Evolutionary conservation across 129 eudicot genomes (phyloP).

Genomic region (Daucus carota): DH1_v3.0 NC_030389.2:33447501-33448000

Average conservation of each 20-base stretch:
- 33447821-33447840: slow-evolving; percentile 1
- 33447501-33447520: neutral
- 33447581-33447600: neutral
- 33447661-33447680: neutral
- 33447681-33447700: neutral
- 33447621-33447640: neutral
- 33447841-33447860: neutral
- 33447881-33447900: neutral
- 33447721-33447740: slow-evolving; percentile 2
- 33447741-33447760: neutral
- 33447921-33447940: neutral
- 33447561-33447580: neutral
- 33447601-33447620: neutral
- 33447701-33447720: neutral
- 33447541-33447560: neutral
- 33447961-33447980: slow-evolving; percentile 19
- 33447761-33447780: neutral
- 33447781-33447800: neutral
- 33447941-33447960: slow-evolving; percentile 3
- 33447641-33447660: neutral
- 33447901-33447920: neutral
- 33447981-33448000: neutral
- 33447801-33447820: slow-evolving; percentile 5
- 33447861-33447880: neutral
- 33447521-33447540: slow-evolving; percentile 9